A percentile compares a stretch with the other conserved stretches of the same genome.
Evolutionary conservation across 768 basidiomycete species (phyloP).

Genomic region (Baorangia bicolor): DNA sequence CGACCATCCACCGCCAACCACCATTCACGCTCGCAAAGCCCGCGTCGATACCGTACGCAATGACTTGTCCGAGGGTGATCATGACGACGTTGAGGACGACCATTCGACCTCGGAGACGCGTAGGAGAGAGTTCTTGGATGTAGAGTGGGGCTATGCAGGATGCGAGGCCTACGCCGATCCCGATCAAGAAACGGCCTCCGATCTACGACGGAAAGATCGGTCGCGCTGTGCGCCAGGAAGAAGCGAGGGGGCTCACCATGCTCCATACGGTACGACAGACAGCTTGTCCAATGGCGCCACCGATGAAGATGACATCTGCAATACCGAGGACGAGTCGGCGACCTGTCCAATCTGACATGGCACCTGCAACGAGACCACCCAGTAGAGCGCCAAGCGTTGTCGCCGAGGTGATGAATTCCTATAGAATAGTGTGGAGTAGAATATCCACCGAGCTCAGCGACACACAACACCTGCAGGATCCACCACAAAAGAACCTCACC

Average conservation of each 20-base stretch:
- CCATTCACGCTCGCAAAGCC: conserved; percentile 55
- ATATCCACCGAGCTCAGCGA: background rate
- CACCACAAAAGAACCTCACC: conserved; percentile 32
- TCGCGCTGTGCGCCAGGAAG: background rate
- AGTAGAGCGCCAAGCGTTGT: conserved; percentile 77
- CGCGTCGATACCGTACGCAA: conserved; percentile 73
- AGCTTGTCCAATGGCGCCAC: conserved; percentile 70
- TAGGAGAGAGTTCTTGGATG: conserved; percentile 81
- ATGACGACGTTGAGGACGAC: conserved; percentile 81
- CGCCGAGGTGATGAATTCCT: conserved; percentile 81
- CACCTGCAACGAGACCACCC: conserved; percentile 69
- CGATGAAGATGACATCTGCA: conserved; percentile 72
- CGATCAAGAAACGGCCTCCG: conserved; percentile 72
- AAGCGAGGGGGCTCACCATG: conserved; percentile 46
- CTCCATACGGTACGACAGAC: conserved; percentile 66
- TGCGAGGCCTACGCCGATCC: conserved; percentile 71
- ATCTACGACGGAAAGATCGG: conserved; percentile 40
- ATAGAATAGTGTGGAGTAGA: background rate
- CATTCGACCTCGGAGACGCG: conserved; percentile 70
- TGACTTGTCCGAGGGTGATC: conserved; percentile 79
- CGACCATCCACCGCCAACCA: conserved; percentile 88
- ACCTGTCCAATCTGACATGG: conserved; percentile 70
- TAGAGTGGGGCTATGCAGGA: conserved; percentile 79
- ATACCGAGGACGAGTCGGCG: conserved; percentile 61
- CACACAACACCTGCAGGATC: background rate